Evolutionary conservation across 805 yeast species (phyloP).

Genomic region (Komagataella pseudopastoris): DNA sequence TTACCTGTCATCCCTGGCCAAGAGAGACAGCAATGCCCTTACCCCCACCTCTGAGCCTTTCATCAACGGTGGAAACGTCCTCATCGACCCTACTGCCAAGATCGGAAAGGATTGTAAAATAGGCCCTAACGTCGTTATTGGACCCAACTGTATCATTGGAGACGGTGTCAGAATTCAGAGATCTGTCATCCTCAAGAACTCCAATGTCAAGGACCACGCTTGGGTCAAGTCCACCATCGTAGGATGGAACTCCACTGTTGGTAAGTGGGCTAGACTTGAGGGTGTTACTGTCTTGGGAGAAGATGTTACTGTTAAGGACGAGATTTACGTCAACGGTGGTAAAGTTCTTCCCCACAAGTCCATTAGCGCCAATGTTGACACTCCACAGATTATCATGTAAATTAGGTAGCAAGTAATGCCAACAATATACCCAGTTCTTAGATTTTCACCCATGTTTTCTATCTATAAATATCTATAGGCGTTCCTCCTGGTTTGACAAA

Average conservation of each 20-base stretch:
- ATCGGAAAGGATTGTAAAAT: constrained; percentile 87
- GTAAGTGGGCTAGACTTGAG: constrained; percentile 98
- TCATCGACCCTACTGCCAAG: constrained; percentile 91
- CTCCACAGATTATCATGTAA: constrained; percentile 97
- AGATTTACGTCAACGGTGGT: constrained; percentile 98
- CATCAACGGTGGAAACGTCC: constrained; percentile 83
- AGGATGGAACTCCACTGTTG: constrained; percentile 98
- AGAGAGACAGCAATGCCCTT: constrained; percentile 62
- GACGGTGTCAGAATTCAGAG: constrained; percentile 98
- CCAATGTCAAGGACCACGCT: constrained; percentile 91
- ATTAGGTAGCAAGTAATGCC: constrained; percentile 1
- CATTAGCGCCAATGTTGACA: constrained; percentile 90
- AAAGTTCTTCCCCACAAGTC: constrained; percentile 98
- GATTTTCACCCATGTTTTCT: neutral
- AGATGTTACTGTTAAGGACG: constrained; percentile 97
- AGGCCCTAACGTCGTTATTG: constrained; percentile 97
- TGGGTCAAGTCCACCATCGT: constrained; percentile 96
- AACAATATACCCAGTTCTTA: neutral
- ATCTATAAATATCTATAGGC: no score
- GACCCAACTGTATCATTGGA: constrained; percentile 92
- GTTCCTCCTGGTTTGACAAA: neutral
- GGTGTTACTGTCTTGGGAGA: constrained; percentile 97
- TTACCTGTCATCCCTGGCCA: constrained; percentile 76
- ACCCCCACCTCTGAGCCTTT: constrained; percentile 46
- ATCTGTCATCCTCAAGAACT: constrained; percentile 84